phyloP scores from a whole-genome alignment of 1,284 basidiomycete genomes.

The Wolfiporia cocos region DNA sequence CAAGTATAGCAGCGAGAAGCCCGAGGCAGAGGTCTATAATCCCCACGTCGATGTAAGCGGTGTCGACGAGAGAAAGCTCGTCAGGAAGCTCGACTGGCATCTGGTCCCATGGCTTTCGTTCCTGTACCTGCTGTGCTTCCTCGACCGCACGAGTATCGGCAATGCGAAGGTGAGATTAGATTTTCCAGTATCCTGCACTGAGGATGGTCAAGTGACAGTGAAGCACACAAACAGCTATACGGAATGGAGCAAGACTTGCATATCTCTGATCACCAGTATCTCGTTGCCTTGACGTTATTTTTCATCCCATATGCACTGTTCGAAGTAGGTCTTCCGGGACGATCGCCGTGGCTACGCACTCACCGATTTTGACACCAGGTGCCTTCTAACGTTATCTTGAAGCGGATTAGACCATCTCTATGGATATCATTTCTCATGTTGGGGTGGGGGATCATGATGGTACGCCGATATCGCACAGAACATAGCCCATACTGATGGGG shows the following conservation, averaged over 20 bases:
- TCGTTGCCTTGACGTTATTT: slow-evolving; percentile 57
- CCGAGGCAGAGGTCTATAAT: slow-evolving; percentile 35
- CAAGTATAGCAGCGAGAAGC: neutral
- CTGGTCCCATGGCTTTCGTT: slow-evolving; percentile 68
- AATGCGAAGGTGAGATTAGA: slow-evolving; percentile 62
- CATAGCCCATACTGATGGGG: neutral
- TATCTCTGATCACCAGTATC: slow-evolving; percentile 58
- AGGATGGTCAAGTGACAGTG: neutral
- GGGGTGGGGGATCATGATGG: slow-evolving; percentile 71
- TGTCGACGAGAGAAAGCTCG: slow-evolving; percentile 57
- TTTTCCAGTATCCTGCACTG: neutral
- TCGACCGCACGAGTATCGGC: slow-evolving; percentile 79
- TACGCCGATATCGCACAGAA: slow-evolving; percentile 15
- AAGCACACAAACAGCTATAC: slow-evolving; percentile 38
- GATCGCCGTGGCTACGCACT: neutral
- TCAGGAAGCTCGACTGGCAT: slow-evolving; percentile 60
- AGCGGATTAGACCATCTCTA: slow-evolving; percentile 61
- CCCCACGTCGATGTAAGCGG: slow-evolving; percentile 45
- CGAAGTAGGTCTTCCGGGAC: slow-evolving; percentile 32
- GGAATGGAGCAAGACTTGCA: slow-evolving; percentile 45
- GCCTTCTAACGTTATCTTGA: slow-evolving; percentile 66
- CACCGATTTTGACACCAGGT: slow-evolving; percentile 31
- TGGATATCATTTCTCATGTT: slow-evolving; percentile 63
- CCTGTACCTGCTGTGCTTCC: slow-evolving; percentile 69
- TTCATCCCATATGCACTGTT: slow-evolving; percentile 64